Percentiles rank a stretch among this genome's conserved stretches.
Evolutionary conservation across 192 early-diverging fungal species (phyloP).

Genomic region (Glomus cerebriforme): DNA sequence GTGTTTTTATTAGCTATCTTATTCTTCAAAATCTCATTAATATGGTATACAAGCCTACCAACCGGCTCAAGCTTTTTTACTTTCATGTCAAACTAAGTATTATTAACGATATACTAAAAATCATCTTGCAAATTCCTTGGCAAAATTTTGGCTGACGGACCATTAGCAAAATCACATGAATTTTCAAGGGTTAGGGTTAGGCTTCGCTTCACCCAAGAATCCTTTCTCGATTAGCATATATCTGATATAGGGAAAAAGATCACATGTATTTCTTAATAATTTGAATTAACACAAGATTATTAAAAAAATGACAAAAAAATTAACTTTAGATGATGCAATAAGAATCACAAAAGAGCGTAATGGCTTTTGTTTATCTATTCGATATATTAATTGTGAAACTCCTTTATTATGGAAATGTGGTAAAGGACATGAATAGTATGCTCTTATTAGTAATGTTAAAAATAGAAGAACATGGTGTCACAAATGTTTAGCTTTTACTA

Average conservation of each 20-base stretch:
- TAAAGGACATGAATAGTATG: conserved; percentile 20
- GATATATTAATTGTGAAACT: conserved; percentile 20
- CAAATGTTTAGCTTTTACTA: conserved; percentile 13
- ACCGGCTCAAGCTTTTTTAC: no score
- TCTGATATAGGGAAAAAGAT: not conserved
- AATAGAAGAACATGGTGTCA: conserved; percentile 8
- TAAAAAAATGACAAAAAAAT: conserved; percentile 11
- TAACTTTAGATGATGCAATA: conserved; percentile 21
- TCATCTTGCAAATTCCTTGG: no score
- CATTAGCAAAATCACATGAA: not conserved
- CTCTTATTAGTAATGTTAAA: not conserved
- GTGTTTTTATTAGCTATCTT: no score
- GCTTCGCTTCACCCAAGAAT: not conserved
- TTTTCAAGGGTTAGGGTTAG: not conserved
- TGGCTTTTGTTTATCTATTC: conserved; percentile 18
- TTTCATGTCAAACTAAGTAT: no score
- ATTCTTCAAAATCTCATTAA: no score
- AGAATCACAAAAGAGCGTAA: conserved; percentile 1
- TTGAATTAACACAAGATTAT: conserved; percentile 21
- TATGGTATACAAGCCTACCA: no score
- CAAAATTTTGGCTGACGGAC: no score
- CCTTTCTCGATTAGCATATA: conserved; percentile 3
- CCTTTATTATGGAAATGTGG: conserved; percentile 21
- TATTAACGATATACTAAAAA: no score
- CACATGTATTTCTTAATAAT: not conserved